A percentile compares a stretch with the other conserved stretches of the same genome.
These are phyloP conservation scores for Cyphellophora europaea DNA, from an alignment of 2,329 filamentous ascomycete genomes.

Conservation along the genomic window DNA sequence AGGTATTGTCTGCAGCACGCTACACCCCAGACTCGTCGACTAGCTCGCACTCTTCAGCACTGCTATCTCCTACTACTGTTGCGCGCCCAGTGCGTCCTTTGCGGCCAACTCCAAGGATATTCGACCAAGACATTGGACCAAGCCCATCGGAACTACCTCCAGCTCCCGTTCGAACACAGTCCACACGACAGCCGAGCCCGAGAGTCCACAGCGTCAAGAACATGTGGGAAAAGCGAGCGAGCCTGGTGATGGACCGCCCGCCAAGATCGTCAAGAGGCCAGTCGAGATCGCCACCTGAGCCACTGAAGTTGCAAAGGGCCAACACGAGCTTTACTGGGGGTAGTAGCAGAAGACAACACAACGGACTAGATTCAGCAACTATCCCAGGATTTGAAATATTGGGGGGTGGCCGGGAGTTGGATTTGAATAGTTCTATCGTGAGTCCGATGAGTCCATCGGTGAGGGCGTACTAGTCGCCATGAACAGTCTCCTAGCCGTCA, in stretches of 20 bases:
- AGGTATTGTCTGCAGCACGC: no score
- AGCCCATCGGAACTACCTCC: no score
- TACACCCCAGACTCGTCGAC: neutral
- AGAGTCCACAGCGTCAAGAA: neutral
- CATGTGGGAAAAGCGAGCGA: neutral
- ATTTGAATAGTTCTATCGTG: neutral
- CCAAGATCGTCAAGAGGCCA: neutral
- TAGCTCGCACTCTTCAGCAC: neutral
- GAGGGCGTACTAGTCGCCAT: neutral
- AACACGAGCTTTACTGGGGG: neutral
- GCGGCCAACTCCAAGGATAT: no score
- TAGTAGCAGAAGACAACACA: no score
- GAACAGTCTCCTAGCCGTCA: no score
- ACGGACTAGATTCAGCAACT: no score
- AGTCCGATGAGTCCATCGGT: neutral
- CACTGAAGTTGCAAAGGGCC: neutral
- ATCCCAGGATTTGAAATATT: neutral
- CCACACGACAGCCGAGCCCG: neutral
- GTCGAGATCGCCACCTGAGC: neutral
- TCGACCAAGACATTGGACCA: no score
- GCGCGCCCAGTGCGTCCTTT: neutral
- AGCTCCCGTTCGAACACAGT: neutral
- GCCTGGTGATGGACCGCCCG: neutral
- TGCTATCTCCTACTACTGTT: neutral
- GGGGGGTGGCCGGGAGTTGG: neutral